Evolutionary conservation across 2,329 filamentous ascomycete genomes (phyloP), one percentile per base, ranked within the genome.

Genomic region (Aspergillus floridensis): DNA sequence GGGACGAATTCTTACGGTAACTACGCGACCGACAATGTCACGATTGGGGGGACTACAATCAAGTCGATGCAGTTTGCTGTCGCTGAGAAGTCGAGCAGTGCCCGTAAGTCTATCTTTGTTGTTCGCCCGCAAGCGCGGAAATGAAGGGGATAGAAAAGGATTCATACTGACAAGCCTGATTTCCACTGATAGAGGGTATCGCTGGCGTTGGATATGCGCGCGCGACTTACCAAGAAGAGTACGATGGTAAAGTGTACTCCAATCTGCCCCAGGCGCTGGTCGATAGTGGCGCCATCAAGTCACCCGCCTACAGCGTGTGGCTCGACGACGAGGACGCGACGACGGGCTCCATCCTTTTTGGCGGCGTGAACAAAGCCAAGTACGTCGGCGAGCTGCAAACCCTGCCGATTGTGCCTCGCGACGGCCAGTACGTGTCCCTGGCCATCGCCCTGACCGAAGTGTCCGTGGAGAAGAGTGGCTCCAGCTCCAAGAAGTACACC

Each of bases 201-300:
- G 75, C 96, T 12, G 92, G 92, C 24, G 87, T 96, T 61, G 92
- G 92, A 5, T 96, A 96, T 72, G 72, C 31, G 7, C 32, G 21
- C 14, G 12, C 81, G 0, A 73, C 81, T 66, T 93, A 93, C 71
- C 91, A 96, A 74, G 89, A 56, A 80, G 81, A 64, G 16, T 53
- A 80, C 3, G 53, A 47, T 14, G 26, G n/a, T 26, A 55, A 48
- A n/a, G 24, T 22, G 14, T 64, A 64, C 74, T 72, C 83, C 44
- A 92, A 91, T 72, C 77, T 92, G 4, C 88, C 88, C 0, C 80
- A 84, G 38, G 83, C 83, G 60, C 77, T 92, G 75, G 83, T 82
- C 0, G 73, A 83, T 22, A 79, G 83, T 6, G 85, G 85, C 12
- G 61, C 81, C 55, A 90, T 89, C 63, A 74, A 81, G n/a, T 85